Conservation (phyloP, 1,284 basidiomycete species). For the Farysia itapuensis region DNA sequence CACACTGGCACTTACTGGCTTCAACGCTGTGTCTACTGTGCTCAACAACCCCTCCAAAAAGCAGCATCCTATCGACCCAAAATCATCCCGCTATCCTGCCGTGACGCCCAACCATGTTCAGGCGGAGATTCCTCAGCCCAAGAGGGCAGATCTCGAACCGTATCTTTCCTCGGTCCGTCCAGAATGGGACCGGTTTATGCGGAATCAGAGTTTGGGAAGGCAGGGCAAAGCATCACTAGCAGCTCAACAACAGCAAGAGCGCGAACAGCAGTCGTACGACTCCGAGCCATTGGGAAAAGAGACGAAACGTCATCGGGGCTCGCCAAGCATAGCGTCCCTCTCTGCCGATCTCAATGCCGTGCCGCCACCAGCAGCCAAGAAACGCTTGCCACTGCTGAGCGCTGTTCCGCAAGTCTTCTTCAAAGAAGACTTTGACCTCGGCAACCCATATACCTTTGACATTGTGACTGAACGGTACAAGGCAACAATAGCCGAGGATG, state of each 20-base stretch:
- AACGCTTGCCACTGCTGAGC: conserved; percentile 65
- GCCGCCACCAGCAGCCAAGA: conserved; percentile 19
- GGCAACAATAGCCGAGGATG: conserved; percentile 6
- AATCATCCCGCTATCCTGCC: conserved; percentile 50
- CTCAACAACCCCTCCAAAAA: conserved; percentile 55
- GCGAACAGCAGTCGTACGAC: conserved; percentile 6
- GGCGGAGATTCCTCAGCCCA: conserved; percentile 45
- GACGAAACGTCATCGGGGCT: conserved; percentile 10
- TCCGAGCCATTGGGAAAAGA: conserved; percentile 14
- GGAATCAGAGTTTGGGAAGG: conserved; percentile 45
- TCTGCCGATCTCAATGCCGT: conserved; percentile 29
- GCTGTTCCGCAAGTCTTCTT: conserved; percentile 78
- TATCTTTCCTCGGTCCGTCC: conserved; percentile 47
- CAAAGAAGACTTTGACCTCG: conserved; percentile 77
- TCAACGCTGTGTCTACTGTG: conserved; percentile 53
- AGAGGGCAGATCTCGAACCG: conserved; percentile 39
- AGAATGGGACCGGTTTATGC: conserved; percentile 55
- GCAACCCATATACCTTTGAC: conserved; percentile 79
- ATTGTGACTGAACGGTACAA: conserved; percentile 71
- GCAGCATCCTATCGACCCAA: conserved; percentile 52
- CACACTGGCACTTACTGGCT: conserved; percentile 26
- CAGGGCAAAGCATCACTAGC: conserved; percentile 34
- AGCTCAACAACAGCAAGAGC: conserved; percentile 10
- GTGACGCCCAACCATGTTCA: conserved; percentile 41
- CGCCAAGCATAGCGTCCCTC: conserved; percentile 21